Base-by-base conservation (phyloP, 257 asterid species). In the Misopates orontium region DNA sequence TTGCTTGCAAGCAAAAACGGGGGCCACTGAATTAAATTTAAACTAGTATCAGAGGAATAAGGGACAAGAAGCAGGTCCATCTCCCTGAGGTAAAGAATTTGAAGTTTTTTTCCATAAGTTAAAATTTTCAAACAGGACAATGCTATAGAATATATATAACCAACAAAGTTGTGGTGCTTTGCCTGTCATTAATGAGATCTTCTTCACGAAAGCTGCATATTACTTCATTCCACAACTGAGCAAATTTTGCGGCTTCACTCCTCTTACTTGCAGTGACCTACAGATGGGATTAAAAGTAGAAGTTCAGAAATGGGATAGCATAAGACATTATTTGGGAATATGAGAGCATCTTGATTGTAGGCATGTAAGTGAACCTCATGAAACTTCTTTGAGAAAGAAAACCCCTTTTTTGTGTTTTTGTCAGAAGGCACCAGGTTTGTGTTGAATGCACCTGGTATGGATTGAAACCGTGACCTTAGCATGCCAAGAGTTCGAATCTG, bases 11-110 rank as follows among this genome's bases (percentile, higher is more conserved):
- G 96, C 77, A 94, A 81, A 80, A 94, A 94, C 0, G 97, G 97
- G 62, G 99, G 99, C 99, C 99, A 93, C 70, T 93, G 99, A 56
- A 90, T 87, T 64, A 83, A 75, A 69, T 93, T 88, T 22, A 88
- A 78, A 77, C 90, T 78, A 44, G 95, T 88, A 81, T 93, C 99
- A 24, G 95, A 93, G 67, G 96, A 84, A 81, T 94, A 88, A 50
- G 99, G 99, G 76, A 94, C 99, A 54, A 94, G 85, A 67, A 94
- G 91, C 79, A 94, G 84, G 79, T 94, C 99, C 99, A 94, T 94
- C 90, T 94, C 99, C 91, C 99, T 93, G 95, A 75, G 77, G 67
- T 68, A 69, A 61, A 62, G 31, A 67, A 60, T 24, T 70, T 9
- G 64, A 68, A 60, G 24, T 73, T 87, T 53, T 83, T 77, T 73